These are phyloP conservation scores for Ophiocordyceps australis DNA, from an alignment of 2,329 filamentous ascomycete species.

Conservation along the genomic window DNA sequence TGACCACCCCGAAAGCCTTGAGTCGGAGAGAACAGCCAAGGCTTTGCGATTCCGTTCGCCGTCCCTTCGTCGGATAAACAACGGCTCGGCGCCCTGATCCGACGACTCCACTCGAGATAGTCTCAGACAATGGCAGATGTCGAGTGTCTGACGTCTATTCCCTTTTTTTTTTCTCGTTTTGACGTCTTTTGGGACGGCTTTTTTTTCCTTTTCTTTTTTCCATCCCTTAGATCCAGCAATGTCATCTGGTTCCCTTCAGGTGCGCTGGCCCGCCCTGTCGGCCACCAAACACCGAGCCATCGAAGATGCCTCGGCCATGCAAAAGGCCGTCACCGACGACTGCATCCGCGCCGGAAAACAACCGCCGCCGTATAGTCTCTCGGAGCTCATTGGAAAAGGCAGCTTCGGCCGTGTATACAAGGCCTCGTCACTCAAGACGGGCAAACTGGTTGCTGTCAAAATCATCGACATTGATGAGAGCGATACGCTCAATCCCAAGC, in stretches of 20 bases:
- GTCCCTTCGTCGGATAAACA: too few species aligned
- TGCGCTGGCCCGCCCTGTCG: constrained; percentile 21
- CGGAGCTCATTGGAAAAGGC: constrained; percentile 58
- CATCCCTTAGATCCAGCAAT: not conserved
- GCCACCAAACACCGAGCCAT: constrained; percentile 39
- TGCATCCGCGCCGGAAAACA: constrained; percentile 40
- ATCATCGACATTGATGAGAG: constrained; percentile 72
- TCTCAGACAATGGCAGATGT: too few species aligned
- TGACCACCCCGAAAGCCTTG: too few species aligned
- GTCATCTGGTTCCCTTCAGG: constrained; percentile 21
- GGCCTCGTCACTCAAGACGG: constrained; percentile 25
- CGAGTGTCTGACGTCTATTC: too few species aligned
- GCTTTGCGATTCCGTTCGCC: too few species aligned
- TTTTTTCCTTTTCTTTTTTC: not conserved
- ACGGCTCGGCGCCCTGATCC: too few species aligned
- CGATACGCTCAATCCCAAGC: constrained; percentile 47
- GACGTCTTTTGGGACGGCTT: not conserved
- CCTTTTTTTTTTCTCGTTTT: too few species aligned
- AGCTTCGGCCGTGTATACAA: constrained; percentile 61
- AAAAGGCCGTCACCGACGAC: constrained; percentile 41
- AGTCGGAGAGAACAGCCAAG: too few species aligned
- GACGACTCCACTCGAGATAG: too few species aligned
- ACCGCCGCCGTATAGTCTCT: constrained; percentile 47
- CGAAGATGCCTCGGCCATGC: constrained; percentile 55
- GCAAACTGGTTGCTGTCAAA: constrained; percentile 53